These are phyloP conservation scores for Eucalyptus caleyi DNA, from an alignment of 345 rosid genomes.

Conservation along the genomic window DNA sequence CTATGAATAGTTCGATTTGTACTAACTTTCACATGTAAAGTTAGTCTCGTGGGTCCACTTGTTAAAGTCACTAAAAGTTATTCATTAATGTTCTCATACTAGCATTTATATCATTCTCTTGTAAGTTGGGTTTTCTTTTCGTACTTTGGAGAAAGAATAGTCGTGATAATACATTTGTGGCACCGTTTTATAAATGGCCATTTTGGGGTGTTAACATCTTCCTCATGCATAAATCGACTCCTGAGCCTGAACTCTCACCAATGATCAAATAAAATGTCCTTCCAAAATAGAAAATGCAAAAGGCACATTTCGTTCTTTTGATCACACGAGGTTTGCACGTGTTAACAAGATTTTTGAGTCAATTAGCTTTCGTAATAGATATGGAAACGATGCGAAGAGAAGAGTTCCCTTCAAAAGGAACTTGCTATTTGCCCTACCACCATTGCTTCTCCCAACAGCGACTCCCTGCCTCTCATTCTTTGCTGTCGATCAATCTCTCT, in stretches of 20 bases:
- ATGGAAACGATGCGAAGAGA: background rate
- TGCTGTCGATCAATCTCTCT: too few species aligned
- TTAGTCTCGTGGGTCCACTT: background rate
- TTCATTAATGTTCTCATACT: background rate
- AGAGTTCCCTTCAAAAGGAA: background rate
- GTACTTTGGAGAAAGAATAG: too few species aligned
- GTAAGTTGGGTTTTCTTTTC: background rate
- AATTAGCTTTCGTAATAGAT: background rate
- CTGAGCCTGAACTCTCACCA: background rate
- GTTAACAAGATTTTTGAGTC: too few species aligned
- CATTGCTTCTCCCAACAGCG: too few species aligned
- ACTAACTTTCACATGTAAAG: background rate
- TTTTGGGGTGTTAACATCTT: too few species aligned
- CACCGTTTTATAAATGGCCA: background rate
- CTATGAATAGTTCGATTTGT: too few species aligned
- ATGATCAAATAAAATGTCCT: too few species aligned
- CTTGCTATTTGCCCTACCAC: background rate
- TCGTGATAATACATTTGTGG: background rate
- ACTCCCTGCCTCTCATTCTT: too few species aligned
- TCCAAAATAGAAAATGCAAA: background rate
- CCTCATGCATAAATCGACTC: background rate
- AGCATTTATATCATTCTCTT: background rate
- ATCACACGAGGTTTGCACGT: background rate
- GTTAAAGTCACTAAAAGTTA: background rate
- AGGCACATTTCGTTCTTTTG: background rate